Conservation (phyloP, 225 moss, liverwort and hornwort species). For the Pseudoscleropodium purum region DNA sequence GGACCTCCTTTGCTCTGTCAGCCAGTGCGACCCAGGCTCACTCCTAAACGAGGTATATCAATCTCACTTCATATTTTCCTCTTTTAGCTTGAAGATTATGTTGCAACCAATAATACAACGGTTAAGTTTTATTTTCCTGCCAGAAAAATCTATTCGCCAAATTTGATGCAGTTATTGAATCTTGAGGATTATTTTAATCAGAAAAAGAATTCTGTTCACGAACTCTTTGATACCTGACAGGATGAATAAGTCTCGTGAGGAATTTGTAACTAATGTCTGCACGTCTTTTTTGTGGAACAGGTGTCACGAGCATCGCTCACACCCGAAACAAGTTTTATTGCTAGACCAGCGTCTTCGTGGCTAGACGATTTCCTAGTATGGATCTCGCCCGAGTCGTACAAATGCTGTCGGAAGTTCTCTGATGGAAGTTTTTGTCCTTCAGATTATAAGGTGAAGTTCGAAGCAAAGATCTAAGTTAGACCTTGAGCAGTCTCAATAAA, state of each 20-base stretch:
- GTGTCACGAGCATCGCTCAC: slow-evolving; percentile 63
- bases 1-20: slow-evolving; percentile 71
- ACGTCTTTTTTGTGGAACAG: slow-evolving; percentile 18
- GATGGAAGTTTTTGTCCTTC: slow-evolving; percentile 82
- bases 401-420: slow-evolving; percentile 79
- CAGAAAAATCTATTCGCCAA: not conserved
- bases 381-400: slow-evolving; percentile 86
- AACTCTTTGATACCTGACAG: not conserved
- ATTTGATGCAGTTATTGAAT: not conserved
- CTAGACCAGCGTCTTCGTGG: slow-evolving; percentile 86
- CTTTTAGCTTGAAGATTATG: not conserved
- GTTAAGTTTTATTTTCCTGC: not conserved
- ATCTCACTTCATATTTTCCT: not conserved
- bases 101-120: not conserved
- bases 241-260: not conserved
- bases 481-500: not conserved
- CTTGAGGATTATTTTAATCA: not conserved
- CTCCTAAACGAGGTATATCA: slow-evolving; percentile 66
- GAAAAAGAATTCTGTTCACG: not conserved
- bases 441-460: slow-evolving; percentile 56
- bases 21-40: slow-evolving; percentile 60
- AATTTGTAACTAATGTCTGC: not conserved
- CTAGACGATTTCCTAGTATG: slow-evolving; percentile 91
- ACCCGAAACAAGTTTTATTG: slow-evolving; percentile 75
- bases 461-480: not conserved